Conservation (phyloP, 1,284 basidiomycete genomes). For the Fomitopsis palustris region DNA sequence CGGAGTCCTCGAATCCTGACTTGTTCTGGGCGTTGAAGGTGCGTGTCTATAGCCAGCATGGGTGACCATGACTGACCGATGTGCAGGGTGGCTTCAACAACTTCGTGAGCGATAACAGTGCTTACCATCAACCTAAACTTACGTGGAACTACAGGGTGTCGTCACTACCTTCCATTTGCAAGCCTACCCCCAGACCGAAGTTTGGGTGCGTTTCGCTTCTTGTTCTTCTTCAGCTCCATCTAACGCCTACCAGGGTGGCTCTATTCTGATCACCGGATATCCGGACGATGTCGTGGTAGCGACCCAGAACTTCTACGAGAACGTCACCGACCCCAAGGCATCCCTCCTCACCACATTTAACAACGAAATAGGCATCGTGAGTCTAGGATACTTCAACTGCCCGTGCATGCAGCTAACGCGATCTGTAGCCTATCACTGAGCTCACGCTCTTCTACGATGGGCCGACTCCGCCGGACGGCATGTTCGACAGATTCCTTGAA, state of each 20-base stretch:
- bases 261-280: constrained; percentile 35
- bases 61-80: background rate
- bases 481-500: constrained; percentile 39
- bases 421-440: constrained; percentile 13
- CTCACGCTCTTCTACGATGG: constrained; percentile 40
- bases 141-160: constrained; percentile 52
- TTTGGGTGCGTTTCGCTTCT: constrained; percentile 46
- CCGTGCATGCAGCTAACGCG: constrained; percentile 8
- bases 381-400: background rate
- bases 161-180: constrained; percentile 56
- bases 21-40: constrained; percentile 41
- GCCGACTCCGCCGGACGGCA: constrained; percentile 36
- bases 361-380: constrained; percentile 38
- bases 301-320: constrained; percentile 43
- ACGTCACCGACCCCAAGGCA: constrained; percentile 57
- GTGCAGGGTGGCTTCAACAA: constrained; percentile 56
- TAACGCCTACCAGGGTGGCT: constrained; percentile 44
- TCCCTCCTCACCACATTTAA: constrained; percentile 51
- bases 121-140: background rate
- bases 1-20: constrained; percentile 23
- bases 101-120: constrained; percentile 38
- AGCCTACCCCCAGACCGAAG: constrained; percentile 48
- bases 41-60: background rate
- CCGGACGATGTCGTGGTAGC: constrained; percentile 41
- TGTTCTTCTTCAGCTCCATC: no score